Base-by-base conservation (phyloP, 2,329 filamentous ascomycete species). In the Tolypocladium endophyticum region DNA sequence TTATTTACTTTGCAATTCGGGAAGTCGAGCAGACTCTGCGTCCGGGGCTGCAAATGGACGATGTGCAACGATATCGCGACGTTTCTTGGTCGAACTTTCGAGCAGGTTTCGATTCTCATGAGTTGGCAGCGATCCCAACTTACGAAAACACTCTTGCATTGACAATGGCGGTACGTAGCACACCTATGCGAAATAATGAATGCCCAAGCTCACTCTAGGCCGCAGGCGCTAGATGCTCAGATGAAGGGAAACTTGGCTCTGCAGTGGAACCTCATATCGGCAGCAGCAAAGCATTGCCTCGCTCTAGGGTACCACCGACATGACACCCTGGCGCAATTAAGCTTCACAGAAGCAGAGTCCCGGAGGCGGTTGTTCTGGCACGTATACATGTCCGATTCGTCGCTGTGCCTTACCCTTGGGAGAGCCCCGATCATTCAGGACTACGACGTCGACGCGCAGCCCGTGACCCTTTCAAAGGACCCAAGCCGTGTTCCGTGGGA, bases 251-350 rank as follows among this genome's bases (percentile, higher is more conserved):
- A 64, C 5, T 25, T 64, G 20, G 54, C 60, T 14, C 57, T 64
- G 4, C 64, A 66, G 39, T 63, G 64, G 57, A 62, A 59, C 5
- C 38, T 65, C 4, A 61, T 62, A 33, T 63, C 63, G 0, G 61
- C 63, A 2, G 61, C 63, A 1, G 62, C 64, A 1, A 62, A 62
- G 14, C 64, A 66, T 52, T 64, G 64, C 50, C 58, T 66, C 0
- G 61, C 61, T 11, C 20, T 66, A 4, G 64, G 63, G 23, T 66
- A 66, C n/a, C 60, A 66, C 23, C 50, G 64, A n/a, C 58, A 62
- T 33, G 61, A 59, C 23, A 58, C 57, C 35, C 41, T 61, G 7
- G 59, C 52, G 1, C 54, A 61, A 5, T 14, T 64, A 12, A 35
- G 61, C 1, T 41, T 58, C 12, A 45, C 61, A 2, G 58, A 62